Conservation (phyloP, 768 basidiomycete species). For the Rhodotorula diobovata region DNA sequence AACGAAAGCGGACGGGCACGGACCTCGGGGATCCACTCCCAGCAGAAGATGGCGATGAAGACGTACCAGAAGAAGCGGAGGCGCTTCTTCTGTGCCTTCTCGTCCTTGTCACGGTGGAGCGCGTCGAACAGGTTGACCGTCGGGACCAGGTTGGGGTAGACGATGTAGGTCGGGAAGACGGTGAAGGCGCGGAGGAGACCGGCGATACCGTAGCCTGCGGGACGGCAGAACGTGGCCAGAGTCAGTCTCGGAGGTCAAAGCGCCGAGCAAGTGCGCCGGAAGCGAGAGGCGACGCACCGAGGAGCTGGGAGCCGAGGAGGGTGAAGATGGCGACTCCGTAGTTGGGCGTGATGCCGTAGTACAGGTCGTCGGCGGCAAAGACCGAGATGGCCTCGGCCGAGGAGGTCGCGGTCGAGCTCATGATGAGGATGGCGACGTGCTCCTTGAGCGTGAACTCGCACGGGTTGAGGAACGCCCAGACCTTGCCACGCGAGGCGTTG, state of each 20-base stretch:
- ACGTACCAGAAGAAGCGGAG: constrained; percentile 45
- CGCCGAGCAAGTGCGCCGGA: too few relatives aligned
- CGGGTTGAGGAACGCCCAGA: constrained; percentile 45
- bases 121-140: constrained; percentile 44
- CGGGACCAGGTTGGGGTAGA: constrained; percentile 34
- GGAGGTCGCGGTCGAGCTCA: constrained; percentile 30
- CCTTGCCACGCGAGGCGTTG: constrained; percentile 38
- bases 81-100: constrained; percentile 42
- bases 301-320: constrained; percentile 34
- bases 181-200: constrained; percentile 41
- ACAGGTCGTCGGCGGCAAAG: constrained; percentile 34
- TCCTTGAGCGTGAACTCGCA: constrained; percentile 47
- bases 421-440: constrained; percentile 33
- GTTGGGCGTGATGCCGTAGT: constrained; percentile 41
- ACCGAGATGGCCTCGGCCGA: constrained; percentile 34
- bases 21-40: constrained; percentile 28
- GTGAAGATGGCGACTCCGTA: constrained; percentile 46
- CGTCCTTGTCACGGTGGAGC: constrained; percentile 44
- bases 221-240: too few relatives aligned
- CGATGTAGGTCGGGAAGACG: constrained; percentile 42
- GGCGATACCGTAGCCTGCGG: constrained; percentile 39
- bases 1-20: not conserved
- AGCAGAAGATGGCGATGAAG: constrained; percentile 43
- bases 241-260: too few relatives aligned
- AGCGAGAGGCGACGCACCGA: not conserved